Base-by-base conservation (phyloP, 192 early-diverging fungal species). In the Umbelopsis sp. region DNA sequence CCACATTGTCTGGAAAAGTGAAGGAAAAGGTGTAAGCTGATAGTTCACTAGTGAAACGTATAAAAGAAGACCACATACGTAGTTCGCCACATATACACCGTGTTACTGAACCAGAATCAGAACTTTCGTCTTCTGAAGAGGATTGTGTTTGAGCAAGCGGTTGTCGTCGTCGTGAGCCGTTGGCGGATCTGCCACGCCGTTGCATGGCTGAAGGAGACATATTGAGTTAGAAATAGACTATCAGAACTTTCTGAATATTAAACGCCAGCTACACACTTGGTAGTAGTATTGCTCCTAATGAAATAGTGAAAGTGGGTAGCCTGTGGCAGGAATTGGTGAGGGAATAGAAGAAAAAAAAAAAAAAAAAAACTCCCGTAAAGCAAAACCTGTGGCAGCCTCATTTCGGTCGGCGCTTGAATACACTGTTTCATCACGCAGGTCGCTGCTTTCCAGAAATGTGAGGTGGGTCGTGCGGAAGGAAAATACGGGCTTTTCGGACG, bases 81-180 rank as follows among this genome's bases (percentile, higher is more conserved):
- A 81, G 67, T 71, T 82, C 74, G 49, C 81, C 79, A 52, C 85
- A 86, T 34, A 84, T 77, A 52, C 85, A 86, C 32, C 85, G 80
- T 22, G 85, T 86, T 5, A 80, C 73, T 22, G 82, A 79, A 41
- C 52, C 65, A 25, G 71, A 77, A 65, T 86, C 85, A 41, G 83
- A 82, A 21, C 82, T 82, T 12, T 76, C 75, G 22, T 80, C 76
- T 67, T 84, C 80, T 31, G 77, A 79, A 21, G 77, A 54, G 14
- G 71, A 71, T 7, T 66, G 67, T 47, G 66, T 34, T 62, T 62
- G 56, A 62, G 56, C 56, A 34, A 62, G 4, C 17, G 56, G 56
- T 32, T 62, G 56, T 62, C 56, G 56, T 62, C 56, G 56, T 62
- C 56, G 56, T 62, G 56, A 62, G 31, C 56, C 56, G 31, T 62